phyloP scores from a whole-genome alignment of 495 filamentous ascomycete species.

The Penicillium soppii region DNA sequence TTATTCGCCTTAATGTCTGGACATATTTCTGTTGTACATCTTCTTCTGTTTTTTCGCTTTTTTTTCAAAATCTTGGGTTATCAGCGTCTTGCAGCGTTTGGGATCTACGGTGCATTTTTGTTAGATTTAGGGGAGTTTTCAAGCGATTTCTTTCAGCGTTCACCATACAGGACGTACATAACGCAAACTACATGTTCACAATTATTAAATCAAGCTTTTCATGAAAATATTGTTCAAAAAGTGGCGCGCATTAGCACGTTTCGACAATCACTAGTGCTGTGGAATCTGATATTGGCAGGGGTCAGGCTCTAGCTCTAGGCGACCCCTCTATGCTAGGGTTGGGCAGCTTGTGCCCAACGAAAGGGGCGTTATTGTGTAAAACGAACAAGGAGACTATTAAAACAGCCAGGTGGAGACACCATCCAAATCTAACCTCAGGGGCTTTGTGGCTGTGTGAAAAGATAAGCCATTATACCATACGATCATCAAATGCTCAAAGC shows the following conservation, averaged over 20 bases:
- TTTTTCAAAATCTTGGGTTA: neutral
- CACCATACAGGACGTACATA: neutral
- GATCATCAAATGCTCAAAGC: constrained; percentile 12
- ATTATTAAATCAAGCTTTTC: neutral
- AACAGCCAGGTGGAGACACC: too few species aligned
- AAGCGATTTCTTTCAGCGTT: constrained; percentile 1
- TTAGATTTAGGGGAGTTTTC: neutral
- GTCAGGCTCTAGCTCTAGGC: too few species aligned
- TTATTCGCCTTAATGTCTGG: too few species aligned
- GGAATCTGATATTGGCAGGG: too few species aligned
- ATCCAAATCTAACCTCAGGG: too few species aligned
- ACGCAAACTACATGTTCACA: too few species aligned
- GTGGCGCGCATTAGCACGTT: too few species aligned
- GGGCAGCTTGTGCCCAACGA: too few species aligned
- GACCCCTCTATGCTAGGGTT: too few species aligned
- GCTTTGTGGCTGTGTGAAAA: neutral
- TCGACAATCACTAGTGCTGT: too few species aligned
- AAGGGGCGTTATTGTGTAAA: neutral
- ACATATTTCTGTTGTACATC: constrained; percentile 7
- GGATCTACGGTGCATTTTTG: neutral
- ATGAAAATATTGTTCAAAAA: too few species aligned
- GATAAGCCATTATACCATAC: neutral
- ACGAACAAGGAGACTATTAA: neutral
- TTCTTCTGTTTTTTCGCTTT: neutral
- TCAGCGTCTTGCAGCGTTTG: constrained; percentile 5